Conservation (phyloP, 1,284 basidiomycete genomes). For the Malassezia restricta region DNA sequence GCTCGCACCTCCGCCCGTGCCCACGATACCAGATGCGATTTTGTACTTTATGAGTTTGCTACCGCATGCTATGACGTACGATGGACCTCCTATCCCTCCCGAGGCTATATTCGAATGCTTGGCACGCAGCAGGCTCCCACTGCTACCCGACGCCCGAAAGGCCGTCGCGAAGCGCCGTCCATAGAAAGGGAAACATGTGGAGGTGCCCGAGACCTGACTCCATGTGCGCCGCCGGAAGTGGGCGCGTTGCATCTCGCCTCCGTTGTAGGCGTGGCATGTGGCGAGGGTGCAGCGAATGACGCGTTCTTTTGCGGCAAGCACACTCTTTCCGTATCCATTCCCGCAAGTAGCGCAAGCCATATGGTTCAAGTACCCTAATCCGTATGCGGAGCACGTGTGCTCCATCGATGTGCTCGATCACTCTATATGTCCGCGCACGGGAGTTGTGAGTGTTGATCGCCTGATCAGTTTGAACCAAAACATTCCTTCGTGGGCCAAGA, state of each 20-base stretch:
- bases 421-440: constrained; percentile 10
- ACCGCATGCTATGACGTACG: constrained; percentile 5
- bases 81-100: constrained; percentile 10
- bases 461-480: constrained; percentile 13
- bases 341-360: constrained; percentile 13
- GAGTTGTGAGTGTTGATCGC: constrained; percentile 14
- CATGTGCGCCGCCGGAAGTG: too few relatives aligned
- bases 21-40: constrained; percentile 10
- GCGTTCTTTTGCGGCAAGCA: constrained; percentile 2
- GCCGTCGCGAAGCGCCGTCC: neutral
- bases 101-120: constrained; percentile 11
- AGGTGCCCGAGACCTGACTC: too few relatives aligned
- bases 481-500: constrained; percentile 14
- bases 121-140: constrained; percentile 5
- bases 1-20: neutral
- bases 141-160: constrained; percentile 1
- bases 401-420: constrained; percentile 17
- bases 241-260: too few relatives aligned
- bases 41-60: constrained; percentile 15
- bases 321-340: constrained; percentile 13
- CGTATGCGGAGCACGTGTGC: constrained; percentile 15
- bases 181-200: neutral
- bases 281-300: constrained; percentile 2
- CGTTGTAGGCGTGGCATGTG: neutral
- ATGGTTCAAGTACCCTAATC: constrained; percentile 20